Conservation (phyloP, 176 grass and related monocot species). For the Typha latifolia region DNA sequence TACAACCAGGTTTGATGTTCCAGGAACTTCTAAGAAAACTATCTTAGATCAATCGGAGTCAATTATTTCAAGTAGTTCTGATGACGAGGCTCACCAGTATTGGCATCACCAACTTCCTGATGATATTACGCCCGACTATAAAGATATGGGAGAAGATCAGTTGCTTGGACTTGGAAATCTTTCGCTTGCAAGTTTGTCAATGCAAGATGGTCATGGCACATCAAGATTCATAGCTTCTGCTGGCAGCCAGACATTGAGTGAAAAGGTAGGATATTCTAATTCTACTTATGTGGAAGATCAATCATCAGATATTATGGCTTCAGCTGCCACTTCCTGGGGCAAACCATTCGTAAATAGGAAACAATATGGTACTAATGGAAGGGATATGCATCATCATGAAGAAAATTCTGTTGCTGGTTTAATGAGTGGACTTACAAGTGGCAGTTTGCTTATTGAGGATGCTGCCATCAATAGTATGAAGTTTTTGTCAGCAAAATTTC, state of each 20-base stretch:
- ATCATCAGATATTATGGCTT: conserved; percentile 38
- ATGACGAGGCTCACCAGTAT: conserved; percentile 83
- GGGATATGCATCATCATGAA: conserved; percentile 44
- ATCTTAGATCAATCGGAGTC: conserved; percentile 44
- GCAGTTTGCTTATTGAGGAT: conserved; percentile 27
- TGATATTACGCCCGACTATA: conserved; percentile 94
- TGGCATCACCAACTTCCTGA: conserved; percentile 86
- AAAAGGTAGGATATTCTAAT: conserved; percentile 39
- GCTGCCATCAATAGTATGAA: conserved; percentile 29
- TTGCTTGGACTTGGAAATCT: conserved; percentile 44
- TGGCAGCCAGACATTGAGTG: conserved; percentile 31
- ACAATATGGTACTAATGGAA: conserved; percentile 48
- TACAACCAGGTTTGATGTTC: conserved; percentile 22
- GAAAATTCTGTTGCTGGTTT: conserved; percentile 50
- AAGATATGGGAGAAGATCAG: conserved; percentile 58
- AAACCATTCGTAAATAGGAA: conserved; percentile 46
- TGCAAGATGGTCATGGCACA: conserved; percentile 46
- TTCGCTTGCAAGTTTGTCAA: conserved; percentile 59
- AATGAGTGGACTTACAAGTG: conserved; percentile 26
- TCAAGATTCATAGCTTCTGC: conserved; percentile 44
- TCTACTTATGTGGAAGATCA: conserved; percentile 35
- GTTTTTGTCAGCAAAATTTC: conserved; percentile 42
- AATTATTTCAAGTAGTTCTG: conserved; percentile 43
- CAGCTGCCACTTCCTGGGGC: conserved; percentile 49
- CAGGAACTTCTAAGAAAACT: conserved; percentile 35